phyloP scores from a whole-genome alignment of 2,329 filamentous ascomycete species.

The Scedosporium boydii region DNA sequence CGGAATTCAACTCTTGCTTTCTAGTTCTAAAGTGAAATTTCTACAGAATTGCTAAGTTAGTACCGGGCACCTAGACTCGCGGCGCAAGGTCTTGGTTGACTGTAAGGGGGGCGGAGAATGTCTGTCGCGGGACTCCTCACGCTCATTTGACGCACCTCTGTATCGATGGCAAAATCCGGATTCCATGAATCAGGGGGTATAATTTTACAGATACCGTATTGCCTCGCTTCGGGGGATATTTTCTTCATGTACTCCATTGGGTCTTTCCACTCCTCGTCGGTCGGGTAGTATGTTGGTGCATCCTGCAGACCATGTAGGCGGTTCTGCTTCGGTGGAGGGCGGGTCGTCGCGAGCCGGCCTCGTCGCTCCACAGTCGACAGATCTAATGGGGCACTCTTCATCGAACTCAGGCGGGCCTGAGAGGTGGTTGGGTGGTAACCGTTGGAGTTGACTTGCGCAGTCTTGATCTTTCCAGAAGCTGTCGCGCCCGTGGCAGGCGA shows the following conservation, averaged over 20 bases:
- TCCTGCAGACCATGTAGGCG: conserved; percentile 80
- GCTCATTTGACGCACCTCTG: conserved; percentile 54
- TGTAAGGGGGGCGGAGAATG: not conserved
- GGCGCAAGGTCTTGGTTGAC: not conserved
- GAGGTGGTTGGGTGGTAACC: conserved; percentile 36
- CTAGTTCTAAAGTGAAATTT: conserved; percentile 94
- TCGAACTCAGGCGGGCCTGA: conserved; percentile 43
- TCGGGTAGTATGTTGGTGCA: conserved; percentile 83
- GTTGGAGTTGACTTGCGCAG: conserved; percentile 36
- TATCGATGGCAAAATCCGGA: conserved; percentile 91
- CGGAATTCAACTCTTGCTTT: conserved; percentile 93
- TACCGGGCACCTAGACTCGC: not conserved
- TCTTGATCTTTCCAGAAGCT: conserved; percentile 1
- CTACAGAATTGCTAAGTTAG: conserved; percentile 33
- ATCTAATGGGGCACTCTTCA: conserved; percentile 60
- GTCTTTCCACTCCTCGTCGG: conserved; percentile 88
- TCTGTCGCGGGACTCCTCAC: too few species aligned
- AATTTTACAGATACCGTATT: conserved; percentile 92
- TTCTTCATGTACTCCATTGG: conserved; percentile 90
- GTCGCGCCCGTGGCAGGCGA: conserved; percentile 35
- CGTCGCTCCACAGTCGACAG: conserved; percentile 84
- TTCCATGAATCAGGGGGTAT: conserved; percentile 92
- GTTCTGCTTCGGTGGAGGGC: conserved; percentile 65
- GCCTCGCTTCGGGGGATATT: conserved; percentile 74
- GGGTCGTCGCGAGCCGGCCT: conserved; percentile 68